Evolutionary conservation across 768 basidiomycete species (phyloP), one percentile per base, ranked within the genome.

Genomic region (Leccinum broughii): DNA sequence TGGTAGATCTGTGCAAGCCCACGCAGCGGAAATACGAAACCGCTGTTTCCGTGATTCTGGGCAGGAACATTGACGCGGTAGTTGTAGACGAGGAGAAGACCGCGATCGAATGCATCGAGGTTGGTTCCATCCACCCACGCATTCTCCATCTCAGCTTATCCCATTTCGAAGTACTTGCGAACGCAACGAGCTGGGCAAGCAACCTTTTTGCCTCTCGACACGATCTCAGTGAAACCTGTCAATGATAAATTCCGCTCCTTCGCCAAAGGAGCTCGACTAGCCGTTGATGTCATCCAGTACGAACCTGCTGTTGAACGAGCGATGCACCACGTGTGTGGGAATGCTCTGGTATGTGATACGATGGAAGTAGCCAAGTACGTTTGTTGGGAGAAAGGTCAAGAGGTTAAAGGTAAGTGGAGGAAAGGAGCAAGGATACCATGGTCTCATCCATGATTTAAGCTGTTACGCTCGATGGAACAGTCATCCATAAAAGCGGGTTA

Each of bases 131-230:
- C 32, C 20, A 11, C 26, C 28, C 44, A 39, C 51, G 39, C 4
- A 20, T 46, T 41, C n/a, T 22, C 22, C 34, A 46, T 52, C n/a
- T 32, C 8, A 50, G 4, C 64, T 46, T 53, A 62, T 32, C 10
- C 37, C 10, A 14, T 56, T n/a, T 51, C 56, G 2, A 66, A 95
- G 90, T 98, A 97, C 73, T 85, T 99, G 85, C 89, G 94, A 62
- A 95, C 90, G 61, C 94, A 97, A 75, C 90, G 95, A 37, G 87
- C 91, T 0, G 97, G 96, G 1, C 93, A 95, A 76, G 96, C 96
- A 13, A 99, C 97, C 0, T 98, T 98, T 78, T 90, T 99, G 51
- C 97, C 97, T 0, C 87, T 99, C n/a, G 96, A 98, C 72, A 95
- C 94, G 9, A 96, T 98, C 65, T 92, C 94, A 70, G 89, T 90